Base-by-base conservation (phyloP, 2,329 filamentous ascomycete genomes). In the Scleromitrula shiraiana region DNA sequence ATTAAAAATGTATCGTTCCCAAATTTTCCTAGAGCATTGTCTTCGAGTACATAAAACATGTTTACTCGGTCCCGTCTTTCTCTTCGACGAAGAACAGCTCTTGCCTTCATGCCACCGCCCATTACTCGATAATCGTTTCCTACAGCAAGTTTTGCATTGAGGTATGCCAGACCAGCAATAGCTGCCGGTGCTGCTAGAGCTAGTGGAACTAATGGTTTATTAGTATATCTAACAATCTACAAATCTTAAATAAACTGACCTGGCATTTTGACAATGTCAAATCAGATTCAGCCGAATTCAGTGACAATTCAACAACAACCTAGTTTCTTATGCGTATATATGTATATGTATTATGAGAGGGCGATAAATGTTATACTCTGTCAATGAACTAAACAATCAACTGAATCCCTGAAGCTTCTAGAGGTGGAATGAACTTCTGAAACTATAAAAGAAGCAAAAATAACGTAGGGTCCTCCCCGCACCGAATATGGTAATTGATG, bases 11-110 rank as follows among this genome's bases (percentile, higher is more conserved):
- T 61, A 22, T 71, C 70, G 53, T 77, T 70, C n/a, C 77, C 71
- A 3, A 75, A 71, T 4, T 69, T 68, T 22, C 68, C 66, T 4
- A 70, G 70, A 1, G 87, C 88, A 46, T 75, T 69, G 33, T 75
- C 67, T 64, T 95, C 88, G 49, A 95, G 74, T 10, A 70, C 60
- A 66, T 94, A 94, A 67, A 93, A 95, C 42, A 79, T 66, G 60
- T 80, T 91, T 50, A 87, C 63, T 24, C 75, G 75, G 57, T 85
- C 83, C 19, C 67, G 68, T 45, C 70, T 72, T 58, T 81, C 72
- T 53, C 74, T 71, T 51, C 70, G 63, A 7, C 64, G 61, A 38
- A 71, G 64, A 15, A 66, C 67, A 33, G 74, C 52, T 10, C 69
- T 57, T 15, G 74, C 66, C 24, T 71, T 72, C 10, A 78, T 30